A percentile compares a stretch with the other conserved stretches of the same genome.
phyloP scores from a whole-genome alignment of 306 rosid species.

The Pyrus communis region DNA sequence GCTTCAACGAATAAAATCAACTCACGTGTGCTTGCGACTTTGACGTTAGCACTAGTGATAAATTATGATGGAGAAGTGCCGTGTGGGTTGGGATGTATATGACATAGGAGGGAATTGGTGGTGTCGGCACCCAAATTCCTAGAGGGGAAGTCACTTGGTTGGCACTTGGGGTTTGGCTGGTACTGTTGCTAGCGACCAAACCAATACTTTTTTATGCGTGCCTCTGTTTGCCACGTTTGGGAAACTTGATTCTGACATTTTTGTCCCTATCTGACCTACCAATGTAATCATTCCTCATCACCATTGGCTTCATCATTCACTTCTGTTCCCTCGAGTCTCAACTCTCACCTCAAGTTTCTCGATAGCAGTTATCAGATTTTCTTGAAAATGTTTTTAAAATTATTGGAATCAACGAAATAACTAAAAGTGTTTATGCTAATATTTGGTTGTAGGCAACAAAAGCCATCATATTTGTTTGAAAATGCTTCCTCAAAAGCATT shows the following conservation, averaged over 20 bases:
- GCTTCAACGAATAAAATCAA: no score
- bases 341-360: no score
- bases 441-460: no score
- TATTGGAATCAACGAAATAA: no score
- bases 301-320: background rate
- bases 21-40: no score
- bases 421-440: no score
- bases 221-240: background rate
- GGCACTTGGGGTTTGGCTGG: background rate
- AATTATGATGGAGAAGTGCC: background rate
- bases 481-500: no score
- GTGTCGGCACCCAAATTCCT: slow-evolving; percentile 7
- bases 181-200: slow-evolving; percentile 4
- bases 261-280: background rate
- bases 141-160: background rate
- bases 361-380: no score
- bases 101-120: background rate
- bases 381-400: no score
- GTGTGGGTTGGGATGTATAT: background rate
- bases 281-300: background rate
- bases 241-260: background rate
- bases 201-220: background rate
- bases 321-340: background rate
- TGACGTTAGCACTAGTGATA: background rate
- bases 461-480: no score